These are phyloP conservation scores for Penicillium canariense DNA, from an alignment of 495 filamentous ascomycete genomes.

Conservation along the genomic window DNA sequence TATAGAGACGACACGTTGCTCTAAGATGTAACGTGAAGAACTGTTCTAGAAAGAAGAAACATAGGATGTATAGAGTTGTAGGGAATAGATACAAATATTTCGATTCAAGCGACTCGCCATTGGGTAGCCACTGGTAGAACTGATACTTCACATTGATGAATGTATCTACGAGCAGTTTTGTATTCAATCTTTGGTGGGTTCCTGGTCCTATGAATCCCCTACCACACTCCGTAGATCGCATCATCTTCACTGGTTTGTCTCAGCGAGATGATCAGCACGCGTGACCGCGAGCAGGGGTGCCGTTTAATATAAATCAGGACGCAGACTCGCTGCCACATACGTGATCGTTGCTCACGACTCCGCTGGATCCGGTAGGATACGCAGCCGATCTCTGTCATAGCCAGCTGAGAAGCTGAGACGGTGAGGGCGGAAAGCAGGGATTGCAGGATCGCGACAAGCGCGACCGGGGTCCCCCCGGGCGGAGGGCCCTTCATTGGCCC, in stretches of 20 bases:
- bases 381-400: slow-evolving; percentile 4
- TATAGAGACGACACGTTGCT: no score
- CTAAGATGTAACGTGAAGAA: no score
- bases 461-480: background rate
- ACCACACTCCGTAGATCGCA: no score
- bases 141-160: no score
- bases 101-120: no score
- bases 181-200: no score
- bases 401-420: background rate
- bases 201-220: no score
- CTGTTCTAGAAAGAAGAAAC: no score
- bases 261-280: slow-evolving; percentile 2
- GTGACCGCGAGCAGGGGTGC: slow-evolving; percentile 2
- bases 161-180: no score
- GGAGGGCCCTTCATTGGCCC: slow-evolving; percentile 10
- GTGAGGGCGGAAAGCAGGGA: slow-evolving; percentile 1
- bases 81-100: no score
- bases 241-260: background rate
- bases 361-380: slow-evolving; percentile 2
- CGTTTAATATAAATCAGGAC: slow-evolving; percentile 12
- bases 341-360: background rate
- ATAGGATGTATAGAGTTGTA: no score
- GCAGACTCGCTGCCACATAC: slow-evolving; percentile 5
- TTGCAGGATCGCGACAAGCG: background rate
- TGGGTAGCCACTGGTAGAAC: no score